Percentiles rank a stretch among this genome's conserved stretches.
These are phyloP conservation scores for Spergularia marina DNA, from an alignment of 148 eudicot species.

Conservation along the genomic window DNA sequence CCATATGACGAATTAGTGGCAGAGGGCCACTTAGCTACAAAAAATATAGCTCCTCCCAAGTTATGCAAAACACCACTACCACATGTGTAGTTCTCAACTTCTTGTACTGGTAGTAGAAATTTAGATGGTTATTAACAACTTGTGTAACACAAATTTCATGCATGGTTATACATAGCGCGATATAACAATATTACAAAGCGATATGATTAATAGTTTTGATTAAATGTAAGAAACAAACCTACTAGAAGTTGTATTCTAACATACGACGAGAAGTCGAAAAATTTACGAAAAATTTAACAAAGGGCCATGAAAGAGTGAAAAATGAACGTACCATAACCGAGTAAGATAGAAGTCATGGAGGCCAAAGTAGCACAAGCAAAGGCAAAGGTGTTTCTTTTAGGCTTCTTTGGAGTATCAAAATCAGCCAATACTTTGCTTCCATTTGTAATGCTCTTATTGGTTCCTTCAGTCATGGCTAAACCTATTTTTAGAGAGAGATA, in stretches of 20 bases:
- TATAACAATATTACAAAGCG: no score
- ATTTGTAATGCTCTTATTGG: not conserved
- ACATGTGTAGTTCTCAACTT: not conserved
- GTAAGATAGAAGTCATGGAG: constrained; percentile 54
- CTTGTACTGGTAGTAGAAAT: no score
- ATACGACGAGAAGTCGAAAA: no score
- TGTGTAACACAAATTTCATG: no score
- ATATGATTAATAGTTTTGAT: no score
- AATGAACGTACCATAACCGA: constrained; percentile 44
- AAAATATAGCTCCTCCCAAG: no score
- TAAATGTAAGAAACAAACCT: no score
- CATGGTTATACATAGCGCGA: no score
- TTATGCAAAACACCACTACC: not conserved
- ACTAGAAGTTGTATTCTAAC: no score
- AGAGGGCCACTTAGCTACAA: not conserved
- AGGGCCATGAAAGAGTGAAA: no score
- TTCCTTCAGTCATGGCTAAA: constrained; percentile 1
- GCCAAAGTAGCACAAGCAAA: constrained; percentile 55
- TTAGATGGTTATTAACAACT: no score
- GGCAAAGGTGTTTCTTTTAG: constrained; percentile 51
- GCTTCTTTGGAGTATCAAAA: constrained; percentile 30
- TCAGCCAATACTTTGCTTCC: constrained; percentile 25
- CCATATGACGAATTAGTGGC: not conserved
- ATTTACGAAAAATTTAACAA: no score
- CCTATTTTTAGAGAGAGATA: not conserved